Base-by-base conservation (phyloP, 148 eudicot species). In the Dysphania ambrosioides region DNA sequence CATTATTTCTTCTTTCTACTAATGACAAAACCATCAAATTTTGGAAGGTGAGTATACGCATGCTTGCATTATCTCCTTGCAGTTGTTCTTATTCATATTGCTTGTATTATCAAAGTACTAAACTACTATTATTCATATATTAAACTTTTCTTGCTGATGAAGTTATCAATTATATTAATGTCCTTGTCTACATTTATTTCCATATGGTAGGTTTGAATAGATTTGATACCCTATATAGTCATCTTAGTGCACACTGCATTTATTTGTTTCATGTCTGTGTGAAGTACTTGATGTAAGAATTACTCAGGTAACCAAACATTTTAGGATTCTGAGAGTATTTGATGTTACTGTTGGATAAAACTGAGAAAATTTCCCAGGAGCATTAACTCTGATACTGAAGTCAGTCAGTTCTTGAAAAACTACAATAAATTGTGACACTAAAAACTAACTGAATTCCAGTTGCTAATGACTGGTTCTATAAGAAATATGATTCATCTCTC, bases 21-120 rank as follows among this genome's bases (percentile, higher is more conserved):
- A 95, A 95, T 78, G 97, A 95, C 78, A 95, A 92, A 79, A 95
- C 99, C 65, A 92, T 95, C 26, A 95, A 95, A 72, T 92, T 75
- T 82, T 92, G 98, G 98, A 95, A 95, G 97, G 99, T 95, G 83
- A 30, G 73, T 18, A 23, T 42, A 36, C 21, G 29, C 21, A 36
- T 32, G 26, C 53, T 36, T 47, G 24, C 64, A 10, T 51, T 13
- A 35, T 76, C 19, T 68, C 2, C 38, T 53, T 66, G 71, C 40
- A 34, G 34, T 53, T 26, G 12, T n/a, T n/a, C n/a, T n/a, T n/a
- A n/a, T n/a, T 55, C 72, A 66, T 64, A 49, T 27, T 24, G 12
- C 44, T 35, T 56, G 23, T n/a, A 53, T 36, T n/a, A n/a, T n/a
- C n/a, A n/a, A n/a, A 31, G 31, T 21, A 62, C 23, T 47, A 26